Percentiles rank a stretch among this genome's conserved stretches.
Evolutionary conservation across 768 basidiomycete species (phyloP).

Genomic region (Serendipita indica): DNA sequence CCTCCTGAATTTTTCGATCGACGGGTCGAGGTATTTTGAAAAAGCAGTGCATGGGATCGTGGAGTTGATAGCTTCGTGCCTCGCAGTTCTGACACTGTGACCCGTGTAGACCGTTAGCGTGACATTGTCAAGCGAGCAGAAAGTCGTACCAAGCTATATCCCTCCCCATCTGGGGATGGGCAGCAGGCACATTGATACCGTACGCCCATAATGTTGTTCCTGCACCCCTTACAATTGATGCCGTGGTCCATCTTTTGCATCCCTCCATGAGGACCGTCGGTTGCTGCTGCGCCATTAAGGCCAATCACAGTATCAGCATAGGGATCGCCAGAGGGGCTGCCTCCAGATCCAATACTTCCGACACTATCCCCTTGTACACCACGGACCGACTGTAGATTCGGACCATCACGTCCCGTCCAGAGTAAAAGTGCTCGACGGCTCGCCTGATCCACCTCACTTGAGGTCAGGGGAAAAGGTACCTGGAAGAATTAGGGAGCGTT

Average conservation of each 20-base stretch:
- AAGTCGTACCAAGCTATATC: conserved; percentile 56
- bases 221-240: conserved; percentile 6
- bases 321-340: conserved; percentile 21
- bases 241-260: conserved; percentile 8
- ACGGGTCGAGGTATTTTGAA: conserved; percentile 76
- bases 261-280: neutral
- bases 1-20: conserved; percentile 39
- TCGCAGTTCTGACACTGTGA: conserved; percentile 78
- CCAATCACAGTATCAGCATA: conserved; percentile 1
- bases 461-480: conserved; percentile 77
- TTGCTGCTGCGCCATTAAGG: neutral
- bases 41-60: conserved; percentile 77
- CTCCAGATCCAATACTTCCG: conserved; percentile 18
- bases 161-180: conserved; percentile 44
- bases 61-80: conserved; percentile 54
- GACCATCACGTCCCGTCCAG: conserved; percentile 65
- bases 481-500: conserved; percentile 20
- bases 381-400: conserved; percentile 51
- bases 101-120: neutral
- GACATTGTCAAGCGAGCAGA: conserved; percentile 8
- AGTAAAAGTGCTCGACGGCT: conserved; percentile 58
- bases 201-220: conserved; percentile 55
- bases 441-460: conserved; percentile 56
- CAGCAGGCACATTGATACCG: conserved; percentile 88
- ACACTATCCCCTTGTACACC: conserved; percentile 35